Evolutionary conservation across 768 basidiomycete species (phyloP), one percentile per base, ranked within the genome.

Genomic region (Epithele typhae): DNA sequence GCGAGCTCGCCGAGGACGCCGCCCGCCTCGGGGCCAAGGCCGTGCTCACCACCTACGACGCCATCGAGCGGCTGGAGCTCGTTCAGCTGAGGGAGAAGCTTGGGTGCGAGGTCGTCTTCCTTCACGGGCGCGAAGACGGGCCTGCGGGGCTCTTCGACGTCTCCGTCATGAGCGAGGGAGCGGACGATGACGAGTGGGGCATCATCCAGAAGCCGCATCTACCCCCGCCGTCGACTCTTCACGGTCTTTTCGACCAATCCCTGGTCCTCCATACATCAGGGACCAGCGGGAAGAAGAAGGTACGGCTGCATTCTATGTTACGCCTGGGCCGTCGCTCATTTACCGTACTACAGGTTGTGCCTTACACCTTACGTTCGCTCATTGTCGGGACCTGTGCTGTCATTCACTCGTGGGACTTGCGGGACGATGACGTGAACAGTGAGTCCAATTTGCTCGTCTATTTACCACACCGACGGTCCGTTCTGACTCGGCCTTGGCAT

Each of bases 231-330:
- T 63, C 69, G 14, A 49, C 52, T 33, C 61, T 59, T 9, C 70
- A 74, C 44, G 54, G 60, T 7, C 65, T 77, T 24, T 53, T 65
- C 23, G 76, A 79, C 54, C 68, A 71, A 25, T 73, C 75, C 3
- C 64, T 82, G 5, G 72, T 82, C n/a, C 60, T 82, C 30, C 78
- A 79, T 52, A 82, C 79, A 1, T 76, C 74, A 27, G 79, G 79
- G 0, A 81, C 79, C 21, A 81, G 77, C 43, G 78, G 78, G 4
- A 72, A 67, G 62, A 76, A 76, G 59, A 76, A 76, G 56, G 56
- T 59, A 1, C 19, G 42, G 11, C 11, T 6, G 24, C 2, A 21
- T 25, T 1, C 15, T 5, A 11, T 24, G 19, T 14, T 1, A 7
- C 8, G 27, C 27, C 8, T 30, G 14, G 27, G 27, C 7, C 27